Base-by-base conservation (phyloP, 2,329 filamentous ascomycete genomes). In the Camillea tinctor region DNA sequence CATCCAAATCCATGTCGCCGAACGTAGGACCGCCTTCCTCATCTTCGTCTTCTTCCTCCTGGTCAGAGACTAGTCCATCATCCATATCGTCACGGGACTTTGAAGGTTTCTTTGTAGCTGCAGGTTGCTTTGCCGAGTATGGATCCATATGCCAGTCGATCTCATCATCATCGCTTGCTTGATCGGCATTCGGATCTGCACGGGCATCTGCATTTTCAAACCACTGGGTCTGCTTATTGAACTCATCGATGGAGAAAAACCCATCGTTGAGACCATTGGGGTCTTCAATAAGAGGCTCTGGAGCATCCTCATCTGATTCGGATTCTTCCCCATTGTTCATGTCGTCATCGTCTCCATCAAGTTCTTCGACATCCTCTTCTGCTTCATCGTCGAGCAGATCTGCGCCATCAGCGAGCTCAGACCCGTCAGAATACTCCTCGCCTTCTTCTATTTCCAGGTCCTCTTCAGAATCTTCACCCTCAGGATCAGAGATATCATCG, bases 201-300 rank as follows among this genome's bases (percentile, higher is more conserved):
- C 85, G 83, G 24, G 85, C 84, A 73, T 98, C 94, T 74, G 93
- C 90, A 65, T 91, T 87, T 75, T 99, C 95, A 54, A 97, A 87
- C 72, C 89, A 90, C 70, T 96, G 92, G 1, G 93, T 92, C 72
- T 96, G 91, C 73, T 89, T 92, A 81, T 99, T 99, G 84, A 99
- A 99, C 61, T 96, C 88, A 70, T 98, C 93, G 69, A 99, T 94
- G 17, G 92, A 96, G 78, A 99, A 99, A 79, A 99, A 99, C 4
- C 93, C 94, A 72, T 99, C 95, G 71, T 99, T 98, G 30, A 99
- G 85, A 6, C 93, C 92, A 71, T 95, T 83, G 3, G 88, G 87
- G 70, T 98, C 93, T 67, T 88, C 81, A 8, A 87, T 78, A 61
- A 89, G 88, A 48, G 84, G 83, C 54, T 83, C 82, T 1, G 77